These are phyloP conservation scores for Akebia trifoliata DNA, from an alignment of 164 flowering plant species.

Conservation along the genomic window DNA sequence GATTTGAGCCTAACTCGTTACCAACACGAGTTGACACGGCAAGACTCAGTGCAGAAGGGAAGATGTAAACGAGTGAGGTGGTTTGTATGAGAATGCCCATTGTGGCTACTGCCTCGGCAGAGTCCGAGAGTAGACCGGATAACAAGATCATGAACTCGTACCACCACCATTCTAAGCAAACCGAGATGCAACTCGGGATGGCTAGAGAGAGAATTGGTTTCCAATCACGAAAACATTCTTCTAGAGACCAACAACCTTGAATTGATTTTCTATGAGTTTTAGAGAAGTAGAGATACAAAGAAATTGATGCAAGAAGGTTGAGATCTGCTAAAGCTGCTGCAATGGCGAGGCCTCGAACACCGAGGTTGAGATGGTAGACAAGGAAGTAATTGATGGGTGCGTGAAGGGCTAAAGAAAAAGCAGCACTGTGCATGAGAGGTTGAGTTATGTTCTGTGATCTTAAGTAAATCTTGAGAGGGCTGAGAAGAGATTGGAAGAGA, in stretches of 20 bases:
- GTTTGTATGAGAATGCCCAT: slow-evolving; percentile 63
- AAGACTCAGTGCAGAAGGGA: slow-evolving; percentile 52
- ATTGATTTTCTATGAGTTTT: slow-evolving; percentile 28
- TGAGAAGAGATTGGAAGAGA: slow-evolving; percentile 37
- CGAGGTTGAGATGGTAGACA: slow-evolving; percentile 25
- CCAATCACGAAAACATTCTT: slow-evolving; percentile 35
- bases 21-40: slow-evolving; percentile 61
- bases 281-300: slow-evolving; percentile 27
- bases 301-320: slow-evolving; percentile 19
- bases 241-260: slow-evolving; percentile 31
- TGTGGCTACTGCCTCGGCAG: slow-evolving; percentile 37
- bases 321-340: slow-evolving; percentile 31
- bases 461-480: slow-evolving; percentile 48
- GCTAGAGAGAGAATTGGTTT: slow-evolving; percentile 37
- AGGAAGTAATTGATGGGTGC: slow-evolving; percentile 46
- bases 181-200: slow-evolving; percentile 51
- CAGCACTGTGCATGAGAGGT: slow-evolving; percentile 39
- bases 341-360: slow-evolving; percentile 46
- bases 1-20: slow-evolving; percentile 51
- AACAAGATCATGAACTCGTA: slow-evolving; percentile 63
- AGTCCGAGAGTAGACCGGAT: slow-evolving; percentile 38
- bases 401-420: slow-evolving; percentile 37
- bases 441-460: slow-evolving; percentile 48
- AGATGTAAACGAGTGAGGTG: slow-evolving; percentile 52
- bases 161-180: slow-evolving; percentile 90